Base-by-base conservation (phyloP, 805 yeast genomes). In the Saccharomycopsis sp. region DNA sequence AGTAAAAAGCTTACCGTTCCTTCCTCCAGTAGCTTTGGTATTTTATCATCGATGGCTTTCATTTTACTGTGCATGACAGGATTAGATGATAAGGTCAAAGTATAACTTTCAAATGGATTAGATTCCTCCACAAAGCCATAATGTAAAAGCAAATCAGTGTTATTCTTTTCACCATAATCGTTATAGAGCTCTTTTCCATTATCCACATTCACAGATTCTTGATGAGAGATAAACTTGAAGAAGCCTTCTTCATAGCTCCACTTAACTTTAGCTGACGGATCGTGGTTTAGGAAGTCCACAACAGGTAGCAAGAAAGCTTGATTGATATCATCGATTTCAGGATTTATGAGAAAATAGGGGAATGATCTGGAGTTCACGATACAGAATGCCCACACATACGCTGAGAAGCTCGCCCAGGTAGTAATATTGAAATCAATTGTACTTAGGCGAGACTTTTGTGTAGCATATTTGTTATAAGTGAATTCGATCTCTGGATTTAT, bases 131-230 rank as follows among this genome's bases (percentile, higher is more conserved):
- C 69, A 58, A 88, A 88, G 0, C 96, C 96, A 56, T 88, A 88
- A 0, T 80, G 87, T 50, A 87, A 60, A 4, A 88, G 58, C 20
- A 87, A 58, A 49, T 85, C 95, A 48, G 83, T 94, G 53, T 86
- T 87, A 0, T 92, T 81, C 57, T 86, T 87, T 40, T 82, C 75
- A 2, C 96, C 96, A 58, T 88, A 87, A 58, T 84, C 83, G 55
- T 87, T 87, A 59, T 60, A 83, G 1, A 88, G 47, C 54, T 85
- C 80, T 2, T 60, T 55, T 2, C 71, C 71, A 1, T 48, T 48
- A 3, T 43, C 37, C 12, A 51, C 37, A 9, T n/a, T n/a, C n/a
- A n/a, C n/a, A n/a, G n/a, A n/a, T n/a, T 22, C 37, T 2, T 25
- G 10, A 19, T 10, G n/a, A 21, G 23, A 20, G 18, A 20, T 34